These are phyloP conservation scores for Lipomyces lipofer DNA, from an alignment of 805 yeast genomes.

Conservation along the genomic window DNA sequence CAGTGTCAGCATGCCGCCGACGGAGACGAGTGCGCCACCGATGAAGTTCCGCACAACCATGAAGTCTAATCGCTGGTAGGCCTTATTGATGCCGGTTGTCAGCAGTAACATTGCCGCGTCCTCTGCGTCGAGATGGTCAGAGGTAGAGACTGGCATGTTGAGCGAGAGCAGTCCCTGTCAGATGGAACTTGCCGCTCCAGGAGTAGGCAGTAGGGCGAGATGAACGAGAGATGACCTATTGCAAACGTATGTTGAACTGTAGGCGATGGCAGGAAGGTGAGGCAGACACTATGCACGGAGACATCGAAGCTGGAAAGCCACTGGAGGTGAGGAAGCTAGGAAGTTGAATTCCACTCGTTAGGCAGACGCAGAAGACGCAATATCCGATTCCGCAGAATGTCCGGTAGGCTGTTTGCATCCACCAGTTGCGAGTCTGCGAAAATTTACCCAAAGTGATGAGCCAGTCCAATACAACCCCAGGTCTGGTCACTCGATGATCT, in stretches of 20 bases:
- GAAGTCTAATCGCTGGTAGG: constrained; percentile 25
- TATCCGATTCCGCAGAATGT: background rate
- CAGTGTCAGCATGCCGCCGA: constrained; percentile 30
- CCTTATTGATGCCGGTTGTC: constrained; percentile 24
- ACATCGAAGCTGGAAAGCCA: background rate
- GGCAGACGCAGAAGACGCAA: too few species aligned
- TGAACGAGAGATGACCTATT: background rate
- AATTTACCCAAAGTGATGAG: too few species aligned
- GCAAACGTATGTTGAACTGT: too few species aligned
- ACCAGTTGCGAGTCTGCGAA: too few species aligned
- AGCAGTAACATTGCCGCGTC: constrained; percentile 28
- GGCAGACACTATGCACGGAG: background rate
- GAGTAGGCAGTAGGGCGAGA: background rate
- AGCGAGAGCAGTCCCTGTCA: background rate
- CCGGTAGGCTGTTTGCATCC: too few species aligned
- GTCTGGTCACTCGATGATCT: too few species aligned
- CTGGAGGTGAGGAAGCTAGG: background rate
- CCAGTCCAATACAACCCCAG: too few species aligned
- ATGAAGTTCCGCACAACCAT: constrained; percentile 26
- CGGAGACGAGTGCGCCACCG: constrained; percentile 30
- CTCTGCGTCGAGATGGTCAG: constrained; percentile 25
- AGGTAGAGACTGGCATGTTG: constrained; percentile 2
- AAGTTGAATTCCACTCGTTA: constrained; percentile 11
- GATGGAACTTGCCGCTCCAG: background rate
- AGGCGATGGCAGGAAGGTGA: background rate